phyloP scores from a whole-genome alignment of 108 stramenopile species.

The Mediolabrus comicus region DNA sequence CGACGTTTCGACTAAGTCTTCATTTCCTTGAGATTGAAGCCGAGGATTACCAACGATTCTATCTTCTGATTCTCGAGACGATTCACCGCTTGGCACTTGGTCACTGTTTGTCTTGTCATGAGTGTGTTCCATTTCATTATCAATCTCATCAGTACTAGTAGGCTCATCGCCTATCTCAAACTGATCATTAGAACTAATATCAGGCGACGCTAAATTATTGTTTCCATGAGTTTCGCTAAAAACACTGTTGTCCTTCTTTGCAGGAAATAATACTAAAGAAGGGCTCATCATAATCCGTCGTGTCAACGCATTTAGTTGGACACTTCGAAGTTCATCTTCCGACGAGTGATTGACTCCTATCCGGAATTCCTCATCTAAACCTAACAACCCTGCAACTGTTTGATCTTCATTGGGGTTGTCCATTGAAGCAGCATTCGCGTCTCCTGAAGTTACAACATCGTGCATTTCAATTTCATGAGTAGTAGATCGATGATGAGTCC shows the following conservation, averaged over 20 bases:
- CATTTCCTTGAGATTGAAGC: neutral
- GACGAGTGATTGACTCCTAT: constrained; percentile 15
- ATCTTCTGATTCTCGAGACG: constrained; percentile 1
- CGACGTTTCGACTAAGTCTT: neutral
- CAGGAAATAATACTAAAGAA: constrained; percentile 75
- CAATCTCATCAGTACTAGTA: neutral
- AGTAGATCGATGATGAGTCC: too few relatives aligned
- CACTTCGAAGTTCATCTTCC: constrained; percentile 67
- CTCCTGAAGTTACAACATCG: neutral
- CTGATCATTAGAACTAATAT: constrained; percentile 2
- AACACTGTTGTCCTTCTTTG: constrained; percentile 68
- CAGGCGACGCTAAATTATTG: neutral
- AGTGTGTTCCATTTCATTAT: neutral
- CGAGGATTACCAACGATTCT: neutral
- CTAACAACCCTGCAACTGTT: constrained; percentile 34
- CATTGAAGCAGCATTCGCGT: neutral
- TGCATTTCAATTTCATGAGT: too few relatives aligned
- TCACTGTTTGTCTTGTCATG: neutral
- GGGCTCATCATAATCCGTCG: constrained; percentile 69
- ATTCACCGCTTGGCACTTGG: constrained; percentile 5
- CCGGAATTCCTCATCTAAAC: constrained; percentile 39
- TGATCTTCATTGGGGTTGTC: neutral
- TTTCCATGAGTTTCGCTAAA: constrained; percentile 23
- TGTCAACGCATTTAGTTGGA: constrained; percentile 75
- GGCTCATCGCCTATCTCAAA: constrained; percentile 16